Base-by-base conservation (phyloP, 2,329 filamentous ascomycete species). In the Stagonosporopsis rhizophila region DNA sequence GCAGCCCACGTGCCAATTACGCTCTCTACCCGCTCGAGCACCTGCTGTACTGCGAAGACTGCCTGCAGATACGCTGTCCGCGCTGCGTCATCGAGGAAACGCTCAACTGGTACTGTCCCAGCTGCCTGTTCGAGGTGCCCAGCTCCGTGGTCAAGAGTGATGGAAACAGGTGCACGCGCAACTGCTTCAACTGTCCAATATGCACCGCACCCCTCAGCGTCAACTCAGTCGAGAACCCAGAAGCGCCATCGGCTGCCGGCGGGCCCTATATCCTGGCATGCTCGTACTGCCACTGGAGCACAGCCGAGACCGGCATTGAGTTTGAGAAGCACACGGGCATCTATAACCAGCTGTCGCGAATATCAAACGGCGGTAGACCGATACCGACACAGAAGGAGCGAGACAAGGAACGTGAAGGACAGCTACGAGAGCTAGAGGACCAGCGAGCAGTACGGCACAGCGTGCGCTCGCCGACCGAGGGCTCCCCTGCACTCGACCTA, bases 1-100 rank as follows among this genome's bases (percentile, higher is more conserved):
- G 90, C 67, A 88, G 89, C 58, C 86, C 90, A 15, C 88, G 93
- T 34, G 90, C 95, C 56, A 95, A 92, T 75, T 98, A 92, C 81
- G 93, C 92, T 64, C 82, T 99, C 28, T 97, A 94, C 72, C 94
- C 95, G 0, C 87, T 97, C 40, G 94, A 98, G 71, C 89, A 97
- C 73, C 85, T 99, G 23, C 84, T 98, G 37, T 99, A 96, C 80
- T 99, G 95, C 80, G 94, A 96, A 73, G 95, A 98, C 75, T 99
- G 95, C 76, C 92, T 96, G 74, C 90, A 96, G 77, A 96, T 98
- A 60, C 90, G 95, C 65, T 99, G 95, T 74, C 91, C 92, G 6
- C 84, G 92, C 78, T 99, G 95, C 72, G 90, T 96, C 50, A 86
- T 89, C 44, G 95, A 99, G 73, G 95, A 99, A 78, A 92, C 96